Conservation (phyloP, 495 filamentous ascomycete species). For the Clavariopsis aquatica region DNA sequence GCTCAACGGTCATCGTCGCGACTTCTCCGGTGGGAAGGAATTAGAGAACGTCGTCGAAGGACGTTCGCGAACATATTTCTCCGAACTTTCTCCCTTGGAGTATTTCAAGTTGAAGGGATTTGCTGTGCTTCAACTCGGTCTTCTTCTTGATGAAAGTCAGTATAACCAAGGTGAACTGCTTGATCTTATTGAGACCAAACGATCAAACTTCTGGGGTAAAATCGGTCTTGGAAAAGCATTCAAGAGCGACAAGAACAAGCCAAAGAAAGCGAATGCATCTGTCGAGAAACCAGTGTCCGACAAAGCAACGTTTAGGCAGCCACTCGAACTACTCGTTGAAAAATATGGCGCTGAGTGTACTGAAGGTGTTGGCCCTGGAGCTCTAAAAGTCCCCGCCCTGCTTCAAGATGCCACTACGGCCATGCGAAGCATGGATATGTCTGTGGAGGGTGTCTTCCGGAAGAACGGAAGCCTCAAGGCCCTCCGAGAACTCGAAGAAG, state of each 20-base stretch:
- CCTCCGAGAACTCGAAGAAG: constrained; percentile 77
- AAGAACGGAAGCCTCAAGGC: constrained; percentile 98
- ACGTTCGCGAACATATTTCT: constrained; percentile 82
- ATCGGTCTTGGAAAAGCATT: constrained; percentile 97
- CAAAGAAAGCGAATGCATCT: constrained; percentile 47
- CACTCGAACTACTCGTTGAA: constrained; percentile 81
- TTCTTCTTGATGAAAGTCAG: constrained; percentile 74
- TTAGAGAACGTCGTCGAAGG: constrained; percentile 51
- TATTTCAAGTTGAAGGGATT: constrained; percentile 97
- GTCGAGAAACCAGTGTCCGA: constrained; percentile 69
- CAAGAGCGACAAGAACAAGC: constrained; percentile 72
- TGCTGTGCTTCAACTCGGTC: constrained; percentile 93
- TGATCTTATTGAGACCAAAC: constrained; percentile 87
- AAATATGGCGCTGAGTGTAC: constrained; percentile 94
- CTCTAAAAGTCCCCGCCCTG: constrained; percentile 81
- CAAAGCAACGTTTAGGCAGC: constrained; percentile 80
- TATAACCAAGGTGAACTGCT: constrained; percentile 96
- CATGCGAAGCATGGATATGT: constrained; percentile 99
- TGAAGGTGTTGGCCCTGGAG: constrained; percentile 89
- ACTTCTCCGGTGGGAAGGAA: constrained; percentile 66
- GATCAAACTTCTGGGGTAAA: constrained; percentile 95
- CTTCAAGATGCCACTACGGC: constrained; percentile 89
- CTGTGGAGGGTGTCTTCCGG: constrained; percentile 96
- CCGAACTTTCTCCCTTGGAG: constrained; percentile 90
- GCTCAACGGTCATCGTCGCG: constrained; percentile 75